Base-by-base conservation (phyloP, 371 early-diverging fungal genomes). In the Choanephora cucurbitarum region DNA sequence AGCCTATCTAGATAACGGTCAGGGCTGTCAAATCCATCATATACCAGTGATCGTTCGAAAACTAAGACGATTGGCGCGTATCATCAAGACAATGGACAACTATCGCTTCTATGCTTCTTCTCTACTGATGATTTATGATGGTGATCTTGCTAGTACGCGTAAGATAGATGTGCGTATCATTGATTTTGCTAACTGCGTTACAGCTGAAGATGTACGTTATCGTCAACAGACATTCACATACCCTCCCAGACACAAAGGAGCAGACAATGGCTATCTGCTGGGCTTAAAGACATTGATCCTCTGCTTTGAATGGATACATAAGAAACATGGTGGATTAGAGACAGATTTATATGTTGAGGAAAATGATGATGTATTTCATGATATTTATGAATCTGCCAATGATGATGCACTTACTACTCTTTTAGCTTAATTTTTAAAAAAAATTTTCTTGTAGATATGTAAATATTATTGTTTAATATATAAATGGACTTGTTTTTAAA, bases 61-160 rank as follows among this genome's bases (percentile, higher is more conserved):
- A 63, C 79, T 97, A 49, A 73, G 81, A 34, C 72, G 73, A 9
- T 75, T 97, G 34, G 83, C 89, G 44, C 72, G 81, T 52, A 84
- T 91, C 17, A 84, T 97, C 14, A 77, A 83, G 45, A 67, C 71
- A 28, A 72, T 97, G 70, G 73, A 85, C 17, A 83, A 87, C 2
- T 94, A 87, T 69, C 81, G 97, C 18, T 96, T 98, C 61, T 98
- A 95, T 69, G 91, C 92, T 4, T 90, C 90, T 45, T 91, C 91
- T 52, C 68, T 98, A 24, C 67, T 98, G 4, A 63, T 78, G 53
- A 73, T 79, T 17, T 79, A 79, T 45, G 79, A 79, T 52, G 79
- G 74, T 0, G 67, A 66, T 41, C 48, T 61, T 9, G 5, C 24
- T 1, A 67, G 55, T 23, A 23, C 55, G 5, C 60, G 64, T 3